Conservation (phyloP, 2,329 filamentous ascomycete species). For the Pseudocercospora fuligena region DNA sequence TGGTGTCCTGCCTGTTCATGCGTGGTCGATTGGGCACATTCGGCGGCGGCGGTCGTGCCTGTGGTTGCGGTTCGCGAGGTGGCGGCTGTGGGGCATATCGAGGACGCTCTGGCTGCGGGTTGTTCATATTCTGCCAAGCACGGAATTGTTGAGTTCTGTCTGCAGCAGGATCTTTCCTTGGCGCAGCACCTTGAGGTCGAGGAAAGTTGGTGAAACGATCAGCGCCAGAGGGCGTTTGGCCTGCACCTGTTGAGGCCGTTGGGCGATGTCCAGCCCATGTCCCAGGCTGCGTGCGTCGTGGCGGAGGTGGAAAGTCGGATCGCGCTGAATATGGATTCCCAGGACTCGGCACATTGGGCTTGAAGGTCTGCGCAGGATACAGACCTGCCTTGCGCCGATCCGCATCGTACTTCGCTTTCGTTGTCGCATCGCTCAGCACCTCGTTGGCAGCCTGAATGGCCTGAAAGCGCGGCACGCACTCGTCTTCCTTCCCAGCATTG, state of each 20-base stretch:
- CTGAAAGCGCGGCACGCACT: slow-evolving; percentile 82
- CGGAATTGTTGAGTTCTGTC: slow-evolving; percentile 51
- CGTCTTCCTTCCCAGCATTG: slow-evolving; percentile 79
- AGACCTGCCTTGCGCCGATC: slow-evolving; percentile 59
- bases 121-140: slow-evolving; percentile 57
- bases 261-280: slow-evolving; percentile 38
- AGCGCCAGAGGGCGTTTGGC: slow-evolving; percentile 44
- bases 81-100: slow-evolving; percentile 29
- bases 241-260: slow-evolving; percentile 25
- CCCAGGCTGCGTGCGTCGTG: slow-evolving; percentile 49
- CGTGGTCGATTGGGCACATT: slow-evolving; percentile 22
- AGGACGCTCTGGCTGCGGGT: slow-evolving; percentile 37
- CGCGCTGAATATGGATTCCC: slow-evolving; percentile 47
- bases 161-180: slow-evolving; percentile 45
- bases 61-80: slow-evolving; percentile 29
- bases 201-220: slow-evolving; percentile 53
- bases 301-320: slow-evolving; percentile 50
- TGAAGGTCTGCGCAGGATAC: slow-evolving; percentile 32
- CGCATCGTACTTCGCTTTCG: slow-evolving; percentile 66
- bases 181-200: slow-evolving; percentile 27
- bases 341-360: slow-evolving; percentile 30
- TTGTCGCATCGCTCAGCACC: slow-evolving; percentile 66
- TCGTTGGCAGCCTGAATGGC: slow-evolving; percentile 86
- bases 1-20: slow-evolving; percentile 38
- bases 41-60: slow-evolving; percentile 29